Percentiles rank a stretch among this genome's conserved stretches.
phyloP scores from a whole-genome alignment of 768 basidiomycete genomes.

The Mycena pura region DNA sequence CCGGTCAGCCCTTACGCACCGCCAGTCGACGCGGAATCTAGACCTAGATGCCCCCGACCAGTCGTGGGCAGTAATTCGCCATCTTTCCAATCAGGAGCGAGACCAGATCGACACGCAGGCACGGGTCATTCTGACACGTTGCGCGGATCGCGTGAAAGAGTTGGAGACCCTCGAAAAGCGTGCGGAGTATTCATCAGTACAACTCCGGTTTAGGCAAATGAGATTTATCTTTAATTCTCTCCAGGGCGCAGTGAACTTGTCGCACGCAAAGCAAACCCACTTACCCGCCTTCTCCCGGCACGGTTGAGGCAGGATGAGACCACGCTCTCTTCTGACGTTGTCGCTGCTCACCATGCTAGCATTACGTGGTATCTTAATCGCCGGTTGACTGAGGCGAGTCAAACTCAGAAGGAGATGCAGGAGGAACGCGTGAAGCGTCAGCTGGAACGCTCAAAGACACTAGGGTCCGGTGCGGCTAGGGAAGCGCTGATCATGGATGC shows the following conservation, averaged over 20 bases:
- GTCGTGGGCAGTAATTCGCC: slow-evolving; percentile 68
- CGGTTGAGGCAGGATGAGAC: slow-evolving; percentile 67
- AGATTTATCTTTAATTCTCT: slow-evolving; percentile 19
- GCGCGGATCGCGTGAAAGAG: slow-evolving; percentile 85
- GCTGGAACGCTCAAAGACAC: slow-evolving; percentile 79
- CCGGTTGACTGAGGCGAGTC: slow-evolving; percentile 79
- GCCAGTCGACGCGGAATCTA: slow-evolving; percentile 58
- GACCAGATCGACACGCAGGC: slow-evolving; percentile 97
- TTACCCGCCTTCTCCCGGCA: slow-evolving; percentile 74
- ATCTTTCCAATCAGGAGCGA: slow-evolving; percentile 88
- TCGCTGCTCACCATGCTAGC: slow-evolving; percentile 92
- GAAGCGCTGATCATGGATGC: slow-evolving; percentile 59
- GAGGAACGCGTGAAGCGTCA: slow-evolving; percentile 92
- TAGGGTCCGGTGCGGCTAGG: slow-evolving; percentile 80
- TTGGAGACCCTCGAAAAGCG: slow-evolving; percentile 91
- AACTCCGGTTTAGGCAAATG: slow-evolving; percentile 24
- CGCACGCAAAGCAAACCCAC: slow-evolving; percentile 66
- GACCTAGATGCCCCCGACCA: slow-evolving; percentile 59
- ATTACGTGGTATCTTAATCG: slow-evolving; percentile 91
- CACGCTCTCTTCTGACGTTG: slow-evolving; percentile 65
- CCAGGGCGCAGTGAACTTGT: slow-evolving; percentile 73
- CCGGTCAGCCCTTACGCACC: slow-evolving; percentile 55
- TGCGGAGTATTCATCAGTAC: slow-evolving; percentile 48
- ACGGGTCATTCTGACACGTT: slow-evolving; percentile 82
- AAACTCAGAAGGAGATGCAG: slow-evolving; percentile 86